Conservation (phyloP, 345 rosid species). For the Heritiera littoralis region DNA sequence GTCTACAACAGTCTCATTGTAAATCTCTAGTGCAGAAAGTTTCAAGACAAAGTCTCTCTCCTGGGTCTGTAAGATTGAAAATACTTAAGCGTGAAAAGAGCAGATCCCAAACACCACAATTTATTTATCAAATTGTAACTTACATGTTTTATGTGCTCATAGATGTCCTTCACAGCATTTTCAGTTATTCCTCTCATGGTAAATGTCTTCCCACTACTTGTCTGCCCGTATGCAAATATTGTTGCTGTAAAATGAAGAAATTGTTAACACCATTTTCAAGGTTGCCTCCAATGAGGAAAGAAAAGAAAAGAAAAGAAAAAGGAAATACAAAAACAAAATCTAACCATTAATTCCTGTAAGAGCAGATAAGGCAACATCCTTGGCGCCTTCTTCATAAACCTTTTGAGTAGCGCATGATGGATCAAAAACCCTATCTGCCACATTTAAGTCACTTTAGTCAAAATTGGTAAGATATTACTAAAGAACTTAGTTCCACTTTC, state of each 20-base stretch:
- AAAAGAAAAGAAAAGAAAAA: background rate
- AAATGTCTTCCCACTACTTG: conserved; percentile 17
- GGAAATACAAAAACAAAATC: background rate
- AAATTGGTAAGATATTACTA: background rate
- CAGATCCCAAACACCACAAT: background rate
- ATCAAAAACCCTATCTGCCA: conserved; percentile 74
- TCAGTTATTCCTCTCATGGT: conserved; percentile 13
- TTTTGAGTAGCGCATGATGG: conserved; percentile 54
- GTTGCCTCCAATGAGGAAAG: background rate
- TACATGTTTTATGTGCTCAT: conserved; percentile 5
- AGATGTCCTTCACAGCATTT: conserved; percentile 8
- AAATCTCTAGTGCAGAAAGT: conserved; percentile 90
- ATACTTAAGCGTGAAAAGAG: background rate
- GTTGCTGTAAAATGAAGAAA: background rate
- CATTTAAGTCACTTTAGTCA: background rate
- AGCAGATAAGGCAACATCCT: conserved; percentile 84
- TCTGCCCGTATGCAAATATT: conserved; percentile 17
- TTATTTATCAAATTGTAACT: background rate
- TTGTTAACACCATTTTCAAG: background rate
- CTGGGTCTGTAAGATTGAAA: conserved; percentile 11
- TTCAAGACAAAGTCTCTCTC: conserved; percentile 17
- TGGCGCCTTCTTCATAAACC: conserved; percentile 88
- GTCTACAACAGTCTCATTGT: conserved; percentile 85
- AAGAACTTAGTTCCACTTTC: background rate
- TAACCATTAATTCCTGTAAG: conserved; percentile 85